Conservation (phyloP, 164 flowering plant genomes). For the Chimonanthus salicifolius region DNA sequence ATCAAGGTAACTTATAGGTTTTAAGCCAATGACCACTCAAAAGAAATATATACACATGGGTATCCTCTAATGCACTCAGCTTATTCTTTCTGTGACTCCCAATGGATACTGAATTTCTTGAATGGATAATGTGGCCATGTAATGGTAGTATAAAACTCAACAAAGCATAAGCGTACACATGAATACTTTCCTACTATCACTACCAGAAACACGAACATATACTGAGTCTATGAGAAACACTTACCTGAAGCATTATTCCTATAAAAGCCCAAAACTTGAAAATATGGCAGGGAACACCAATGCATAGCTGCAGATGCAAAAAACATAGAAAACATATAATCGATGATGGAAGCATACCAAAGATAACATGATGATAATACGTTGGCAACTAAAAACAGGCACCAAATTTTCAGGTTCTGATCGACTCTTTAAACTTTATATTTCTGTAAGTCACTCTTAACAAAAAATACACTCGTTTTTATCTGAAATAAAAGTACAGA, state of each 20-base stretch:
- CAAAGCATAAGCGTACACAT: neutral
- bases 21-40: too few relatives aligned
- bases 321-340: neutral
- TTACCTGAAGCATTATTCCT: conserved; percentile 89
- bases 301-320: conserved; percentile 51
- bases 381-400: neutral
- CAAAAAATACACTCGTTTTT: neutral
- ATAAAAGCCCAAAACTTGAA: conserved; percentile 96
- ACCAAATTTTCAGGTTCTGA: neutral
- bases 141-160: neutral
- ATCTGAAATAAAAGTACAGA: neutral
- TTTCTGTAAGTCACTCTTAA: neutral
- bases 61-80: too few relatives aligned
- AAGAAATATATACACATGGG: too few relatives aligned
- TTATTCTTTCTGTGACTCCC: too few relatives aligned
- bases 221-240: neutral
- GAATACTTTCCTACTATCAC: neutral
- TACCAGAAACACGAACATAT: neutral
- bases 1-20: too few relatives aligned
- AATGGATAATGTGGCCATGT: neutral
- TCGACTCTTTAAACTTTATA: too few relatives aligned
- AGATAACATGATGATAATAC: too few relatives aligned
- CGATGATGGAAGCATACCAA: neutral
- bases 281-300: conserved; percentile 92
- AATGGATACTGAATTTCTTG: neutral